Evolutionary conservation across 495 filamentous ascomycete species (phyloP).

Genomic region (Pseudomonodictys pantanalensis): DNA sequence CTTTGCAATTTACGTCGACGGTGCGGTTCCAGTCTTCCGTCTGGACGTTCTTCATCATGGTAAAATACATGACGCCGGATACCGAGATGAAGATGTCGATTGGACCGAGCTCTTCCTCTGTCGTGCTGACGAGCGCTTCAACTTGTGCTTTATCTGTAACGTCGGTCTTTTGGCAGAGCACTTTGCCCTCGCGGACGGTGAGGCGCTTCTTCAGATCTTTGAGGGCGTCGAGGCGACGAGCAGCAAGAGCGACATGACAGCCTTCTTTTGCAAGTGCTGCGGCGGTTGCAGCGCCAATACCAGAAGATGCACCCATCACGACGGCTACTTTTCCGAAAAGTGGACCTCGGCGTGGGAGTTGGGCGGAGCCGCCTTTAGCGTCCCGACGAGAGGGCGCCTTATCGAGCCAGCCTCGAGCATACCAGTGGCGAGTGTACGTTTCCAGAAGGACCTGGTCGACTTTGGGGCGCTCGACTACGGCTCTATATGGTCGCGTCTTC

Average conservation of each 20-base stretch:
- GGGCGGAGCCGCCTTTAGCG: constrained; percentile 37
- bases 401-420: constrained; percentile 64
- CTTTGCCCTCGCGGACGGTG: constrained; percentile 50
- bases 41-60: constrained; percentile 66
- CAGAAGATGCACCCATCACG: constrained; percentile 55
- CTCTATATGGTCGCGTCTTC: constrained; percentile 54
- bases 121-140: constrained; percentile 52
- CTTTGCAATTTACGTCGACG: constrained; percentile 71
- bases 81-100: constrained; percentile 66
- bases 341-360: constrained; percentile 44
- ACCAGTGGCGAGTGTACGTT: constrained; percentile 68
- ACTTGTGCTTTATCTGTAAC: constrained; percentile 57
- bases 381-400: constrained; percentile 49
- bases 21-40: constrained; percentile 67
- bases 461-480: constrained; percentile 56
- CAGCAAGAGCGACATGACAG: constrained; percentile 60
- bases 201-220: constrained; percentile 55
- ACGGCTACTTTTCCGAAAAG: constrained; percentile 55
- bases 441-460: constrained; percentile 59
- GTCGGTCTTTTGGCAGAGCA: constrained; percentile 59
- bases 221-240: constrained; percentile 59
- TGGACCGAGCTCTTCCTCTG: constrained; percentile 56
- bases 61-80: constrained; percentile 74
- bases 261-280: constrained; percentile 48
- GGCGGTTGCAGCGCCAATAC: constrained; percentile 54